Conservation (phyloP, 768 basidiomycete species). For the Psilocybe subaeruginosa region DNA sequence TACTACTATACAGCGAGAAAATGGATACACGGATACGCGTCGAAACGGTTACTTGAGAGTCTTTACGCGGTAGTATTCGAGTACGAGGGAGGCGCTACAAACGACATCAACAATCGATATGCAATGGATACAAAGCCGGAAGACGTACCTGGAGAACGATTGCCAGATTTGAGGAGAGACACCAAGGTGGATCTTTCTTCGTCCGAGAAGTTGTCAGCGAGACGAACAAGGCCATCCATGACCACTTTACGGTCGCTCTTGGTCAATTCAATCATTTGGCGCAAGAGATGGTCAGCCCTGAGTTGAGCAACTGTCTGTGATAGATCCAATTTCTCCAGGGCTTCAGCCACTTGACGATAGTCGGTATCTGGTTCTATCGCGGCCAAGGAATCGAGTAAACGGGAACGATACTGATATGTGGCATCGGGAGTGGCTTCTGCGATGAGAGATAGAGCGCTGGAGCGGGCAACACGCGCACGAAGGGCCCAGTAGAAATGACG, state of each 20-base stretch:
- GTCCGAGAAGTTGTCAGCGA: constrained; percentile 72
- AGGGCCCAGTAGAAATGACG: constrained; percentile 94
- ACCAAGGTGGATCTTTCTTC: constrained; percentile 73
- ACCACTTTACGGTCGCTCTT: constrained; percentile 80
- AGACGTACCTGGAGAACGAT: constrained; percentile 61
- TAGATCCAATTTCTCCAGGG: constrained; percentile 74
- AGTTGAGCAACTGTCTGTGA: constrained; percentile 63
- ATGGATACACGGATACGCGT: constrained; percentile 10
- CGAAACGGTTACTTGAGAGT: not conserved
- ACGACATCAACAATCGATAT: constrained; percentile 3
- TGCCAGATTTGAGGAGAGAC: constrained; percentile 58
- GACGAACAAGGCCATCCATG: constrained; percentile 69
- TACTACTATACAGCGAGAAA: constrained; percentile 7
- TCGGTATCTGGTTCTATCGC: constrained; percentile 53
- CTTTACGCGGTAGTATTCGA: constrained; percentile 28
- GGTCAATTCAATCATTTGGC: constrained; percentile 65
- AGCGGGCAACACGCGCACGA: constrained; percentile 78
- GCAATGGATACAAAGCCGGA: not conserved
- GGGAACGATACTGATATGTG: constrained; percentile 65
- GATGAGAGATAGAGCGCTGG: constrained; percentile 63
- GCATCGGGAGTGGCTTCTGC: constrained; percentile 74
- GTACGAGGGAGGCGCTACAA: constrained; percentile 41
- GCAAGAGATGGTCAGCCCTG: constrained; percentile 69
- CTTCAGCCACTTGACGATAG: constrained; percentile 60
- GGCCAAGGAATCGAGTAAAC: constrained; percentile 65